Percentiles rank a stretch among this genome's conserved stretches.
These are phyloP conservation scores for Gillenia trifoliata DNA, from an alignment of 306 rosid species.

Conservation along the genomic window DNA sequence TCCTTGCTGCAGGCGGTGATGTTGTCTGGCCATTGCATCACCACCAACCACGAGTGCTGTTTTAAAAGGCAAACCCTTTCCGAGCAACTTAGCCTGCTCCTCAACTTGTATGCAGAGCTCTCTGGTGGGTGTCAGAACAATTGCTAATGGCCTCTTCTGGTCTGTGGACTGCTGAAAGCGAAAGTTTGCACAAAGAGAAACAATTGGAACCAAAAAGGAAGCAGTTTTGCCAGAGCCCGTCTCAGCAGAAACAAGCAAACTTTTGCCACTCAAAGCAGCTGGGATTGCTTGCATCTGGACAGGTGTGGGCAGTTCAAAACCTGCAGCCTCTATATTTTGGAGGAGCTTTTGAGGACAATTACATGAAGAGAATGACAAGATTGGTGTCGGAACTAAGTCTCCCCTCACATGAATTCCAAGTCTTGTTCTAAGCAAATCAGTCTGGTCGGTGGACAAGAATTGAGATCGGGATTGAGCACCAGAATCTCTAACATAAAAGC, in stretches of 20 bases:
- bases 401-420: slow-evolving; percentile 65
- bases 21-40: slow-evolving; percentile 77
- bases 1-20: slow-evolving; percentile 72
- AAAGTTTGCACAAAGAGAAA: slow-evolving; percentile 44
- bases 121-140: slow-evolving; percentile 78
- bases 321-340: slow-evolving; percentile 67
- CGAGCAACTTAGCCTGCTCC: slow-evolving; percentile 72
- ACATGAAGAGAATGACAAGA: slow-evolving; percentile 52
- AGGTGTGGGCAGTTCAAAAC: slow-evolving; percentile 78
- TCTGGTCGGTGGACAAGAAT: slow-evolving; percentile 32
- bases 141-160: slow-evolving; percentile 55
- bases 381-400: slow-evolving; percentile 44
- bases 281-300: slow-evolving; percentile 95
- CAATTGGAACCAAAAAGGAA: slow-evolving; percentile 66
- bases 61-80: slow-evolving; percentile 75
- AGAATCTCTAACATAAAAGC: slow-evolving; percentile 62
- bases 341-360: slow-evolving; percentile 62
- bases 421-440: slow-evolving; percentile 49
- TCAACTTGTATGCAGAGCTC: slow-evolving; percentile 80
- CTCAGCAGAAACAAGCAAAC: slow-evolving; percentile 67
- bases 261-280: slow-evolving; percentile 60
- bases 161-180: slow-evolving; percentile 27
- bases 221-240: slow-evolving; percentile 86
- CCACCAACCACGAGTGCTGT: slow-evolving; percentile 94
- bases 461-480: slow-evolving; percentile 22